Percentiles rank a stretch among this genome's conserved stretches.
phyloP scores from a whole-genome alignment of 441 rosid species.

The Adansonia rubrostipa region DNA sequence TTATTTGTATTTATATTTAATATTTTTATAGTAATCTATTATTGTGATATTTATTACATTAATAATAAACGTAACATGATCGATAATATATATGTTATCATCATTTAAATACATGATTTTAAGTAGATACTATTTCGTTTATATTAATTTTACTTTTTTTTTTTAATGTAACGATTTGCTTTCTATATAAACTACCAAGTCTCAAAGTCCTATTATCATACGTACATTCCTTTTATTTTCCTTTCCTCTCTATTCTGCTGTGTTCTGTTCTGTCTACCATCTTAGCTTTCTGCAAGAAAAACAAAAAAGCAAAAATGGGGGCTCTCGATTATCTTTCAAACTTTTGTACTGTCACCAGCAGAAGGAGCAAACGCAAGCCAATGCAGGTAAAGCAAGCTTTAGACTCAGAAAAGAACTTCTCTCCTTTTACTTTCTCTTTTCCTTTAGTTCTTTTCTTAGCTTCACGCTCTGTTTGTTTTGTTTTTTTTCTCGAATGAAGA shows the following conservation, averaged over 20 bases:
- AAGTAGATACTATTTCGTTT: too few species aligned
- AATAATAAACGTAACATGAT: too few species aligned
- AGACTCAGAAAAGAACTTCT: background rate
- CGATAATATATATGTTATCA: too few species aligned
- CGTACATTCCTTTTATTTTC: background rate
- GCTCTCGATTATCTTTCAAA: slow-evolving; percentile 79
- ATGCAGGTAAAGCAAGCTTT: slow-evolving; percentile 58
- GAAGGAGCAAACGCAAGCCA: slow-evolving; percentile 76
- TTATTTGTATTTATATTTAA: too few species aligned
- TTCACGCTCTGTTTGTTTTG: background rate
- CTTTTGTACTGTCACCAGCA: slow-evolving; percentile 73
- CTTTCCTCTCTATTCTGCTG: background rate
- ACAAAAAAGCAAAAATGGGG: slow-evolving; percentile 56
- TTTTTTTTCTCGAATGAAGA: background rate
- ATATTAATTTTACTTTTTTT: too few species aligned
- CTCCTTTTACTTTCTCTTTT: background rate
- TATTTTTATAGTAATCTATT: too few species aligned
- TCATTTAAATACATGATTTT: too few species aligned
- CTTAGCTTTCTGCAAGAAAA: background rate
- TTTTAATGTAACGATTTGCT: background rate
- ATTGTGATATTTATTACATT: too few species aligned
- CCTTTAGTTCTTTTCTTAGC: background rate
- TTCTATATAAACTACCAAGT: slow-evolving; percentile 16
- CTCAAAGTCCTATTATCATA: background rate
- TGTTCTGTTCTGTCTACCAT: background rate